phyloP scores from a whole-genome alignment of 2,329 filamentous ascomycete species.

The Monilinia aucupariae region DNA sequence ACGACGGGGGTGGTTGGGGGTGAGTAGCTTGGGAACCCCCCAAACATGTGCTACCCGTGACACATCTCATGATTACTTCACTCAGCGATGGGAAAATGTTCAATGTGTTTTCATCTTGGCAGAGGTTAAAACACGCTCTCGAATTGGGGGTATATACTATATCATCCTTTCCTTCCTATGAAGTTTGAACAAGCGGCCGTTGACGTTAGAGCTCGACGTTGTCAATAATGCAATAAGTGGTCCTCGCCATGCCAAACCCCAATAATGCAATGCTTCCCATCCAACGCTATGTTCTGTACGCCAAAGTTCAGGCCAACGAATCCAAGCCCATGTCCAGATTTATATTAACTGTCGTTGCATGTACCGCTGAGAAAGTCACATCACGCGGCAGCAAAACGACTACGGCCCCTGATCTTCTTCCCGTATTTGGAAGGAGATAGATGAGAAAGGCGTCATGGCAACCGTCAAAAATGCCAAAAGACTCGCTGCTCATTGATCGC shows the following conservation, averaged over 20 bases:
- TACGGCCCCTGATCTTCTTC: constrained; percentile 50
- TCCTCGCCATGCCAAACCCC: background rate
- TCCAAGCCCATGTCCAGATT: constrained; percentile 4
- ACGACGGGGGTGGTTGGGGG: background rate
- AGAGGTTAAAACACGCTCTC: background rate
- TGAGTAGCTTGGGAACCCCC: background rate
- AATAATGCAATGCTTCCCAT: background rate
- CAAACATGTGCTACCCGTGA: constrained; percentile 9
- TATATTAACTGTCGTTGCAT: constrained; percentile 12
- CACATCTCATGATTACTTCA: background rate
- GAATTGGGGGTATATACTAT: constrained; percentile 9
- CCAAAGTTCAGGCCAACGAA: constrained; percentile 2
- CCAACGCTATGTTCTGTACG: constrained; percentile 6
- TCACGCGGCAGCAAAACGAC: constrained; percentile 44
- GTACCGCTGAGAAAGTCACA: constrained; percentile 5
- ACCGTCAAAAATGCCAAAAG: constrained; percentile 57
- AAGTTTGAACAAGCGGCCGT: background rate
- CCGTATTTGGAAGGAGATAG: constrained; percentile 59
- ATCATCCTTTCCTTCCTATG: background rate
- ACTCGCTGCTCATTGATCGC: constrained; percentile 64
- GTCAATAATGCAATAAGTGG: constrained; percentile 1
- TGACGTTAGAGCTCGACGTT: background rate
- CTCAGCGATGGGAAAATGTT: background rate
- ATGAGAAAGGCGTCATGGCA: constrained; percentile 59
- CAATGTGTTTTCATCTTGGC: background rate